phyloP scores from a whole-genome alignment of 306 rosid species.

The Malus domestica region DNA sequence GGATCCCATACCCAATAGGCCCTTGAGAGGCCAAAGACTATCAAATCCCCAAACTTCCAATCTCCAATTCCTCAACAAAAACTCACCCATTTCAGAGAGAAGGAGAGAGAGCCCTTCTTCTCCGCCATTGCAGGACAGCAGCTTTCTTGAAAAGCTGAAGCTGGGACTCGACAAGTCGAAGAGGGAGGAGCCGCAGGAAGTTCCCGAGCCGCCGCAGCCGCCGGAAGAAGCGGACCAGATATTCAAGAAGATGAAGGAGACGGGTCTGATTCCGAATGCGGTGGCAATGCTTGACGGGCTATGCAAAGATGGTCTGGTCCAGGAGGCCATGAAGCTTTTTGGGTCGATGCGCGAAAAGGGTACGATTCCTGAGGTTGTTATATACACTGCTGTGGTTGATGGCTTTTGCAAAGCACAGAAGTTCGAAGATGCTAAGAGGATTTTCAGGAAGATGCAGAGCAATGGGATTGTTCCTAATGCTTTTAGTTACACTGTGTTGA shows the following conservation, averaged over 20 bases:
- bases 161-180: slow-evolving; percentile 30
- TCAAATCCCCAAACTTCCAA: slow-evolving; percentile 13
- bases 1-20: slow-evolving; percentile 35
- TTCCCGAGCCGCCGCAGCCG: slow-evolving; percentile 12
- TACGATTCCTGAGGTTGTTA: slow-evolving; percentile 79
- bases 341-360: slow-evolving; percentile 85
- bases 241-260: slow-evolving; percentile 88
- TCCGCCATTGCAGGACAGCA: slow-evolving; percentile 33
- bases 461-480: slow-evolving; percentile 72
- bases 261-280: slow-evolving; percentile 87
- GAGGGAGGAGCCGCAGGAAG: slow-evolving; percentile 21
- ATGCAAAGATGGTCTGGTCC: slow-evolving; percentile 90
- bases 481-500: slow-evolving; percentile 59
- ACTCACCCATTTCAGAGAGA: background rate
- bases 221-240: slow-evolving; percentile 74
- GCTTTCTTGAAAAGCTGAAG: slow-evolving; percentile 69
- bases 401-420: slow-evolving; percentile 71
- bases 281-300: slow-evolving; percentile 96
- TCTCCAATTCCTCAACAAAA: slow-evolving; percentile 22
- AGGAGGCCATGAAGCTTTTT: slow-evolving; percentile 90
- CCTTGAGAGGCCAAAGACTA: slow-evolving; percentile 27
- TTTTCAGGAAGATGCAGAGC: slow-evolving; percentile 78
- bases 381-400: slow-evolving; percentile 89
- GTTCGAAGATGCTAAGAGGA: slow-evolving; percentile 63
- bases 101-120: slow-evolving; percentile 12